A percentile compares a stretch with the other conserved stretches of the same genome.
Evolutionary conservation across 257 asterid species (phyloP).

Genomic region (Gentiana dahurica): DNA sequence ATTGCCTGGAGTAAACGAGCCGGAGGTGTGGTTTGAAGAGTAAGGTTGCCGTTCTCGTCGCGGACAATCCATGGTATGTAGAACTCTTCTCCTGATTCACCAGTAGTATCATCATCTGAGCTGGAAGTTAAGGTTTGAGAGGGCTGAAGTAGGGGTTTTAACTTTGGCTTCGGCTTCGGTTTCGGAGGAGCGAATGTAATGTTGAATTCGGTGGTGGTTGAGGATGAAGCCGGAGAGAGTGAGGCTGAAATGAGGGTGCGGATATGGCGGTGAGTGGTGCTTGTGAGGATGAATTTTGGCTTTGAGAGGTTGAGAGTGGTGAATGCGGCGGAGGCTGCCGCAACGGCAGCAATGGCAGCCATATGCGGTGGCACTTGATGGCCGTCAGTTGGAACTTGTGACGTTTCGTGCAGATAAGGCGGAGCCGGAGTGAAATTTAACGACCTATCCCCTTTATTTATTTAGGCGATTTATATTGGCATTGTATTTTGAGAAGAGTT

Average conservation of each 20-base stretch:
- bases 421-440: background rate
- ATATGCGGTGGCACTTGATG: constrained; percentile 10
- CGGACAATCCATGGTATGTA: constrained; percentile 62
- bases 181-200: constrained; percentile 56
- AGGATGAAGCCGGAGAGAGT: constrained; percentile 27
- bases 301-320: constrained; percentile 35
- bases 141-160: constrained; percentile 19
- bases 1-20: constrained; percentile 38
- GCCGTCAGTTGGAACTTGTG: constrained; percentile 12
- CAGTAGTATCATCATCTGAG: constrained; percentile 17
- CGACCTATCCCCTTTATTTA: background rate
- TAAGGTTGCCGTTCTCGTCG: constrained; percentile 55
- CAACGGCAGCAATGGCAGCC: constrained; percentile 62
- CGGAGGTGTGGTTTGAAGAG: constrained; percentile 42
- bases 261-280: constrained; percentile 39
- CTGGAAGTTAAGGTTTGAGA: constrained; percentile 12
- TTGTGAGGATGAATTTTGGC: constrained; percentile 13
- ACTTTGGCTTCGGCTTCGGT: constrained; percentile 38
- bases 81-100: constrained; percentile 34
- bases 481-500: too few species aligned
- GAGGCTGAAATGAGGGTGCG: constrained; percentile 37
- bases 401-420: background rate
- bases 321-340: constrained; percentile 45
- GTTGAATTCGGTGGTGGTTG: constrained; percentile 49
- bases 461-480: too few species aligned